A percentile compares a stretch with the other conserved stretches of the same genome.
These are phyloP conservation scores for Magnolia changhungtana DNA, from an alignment of 164 flowering plant genomes.

Conservation along the genomic window DNA sequence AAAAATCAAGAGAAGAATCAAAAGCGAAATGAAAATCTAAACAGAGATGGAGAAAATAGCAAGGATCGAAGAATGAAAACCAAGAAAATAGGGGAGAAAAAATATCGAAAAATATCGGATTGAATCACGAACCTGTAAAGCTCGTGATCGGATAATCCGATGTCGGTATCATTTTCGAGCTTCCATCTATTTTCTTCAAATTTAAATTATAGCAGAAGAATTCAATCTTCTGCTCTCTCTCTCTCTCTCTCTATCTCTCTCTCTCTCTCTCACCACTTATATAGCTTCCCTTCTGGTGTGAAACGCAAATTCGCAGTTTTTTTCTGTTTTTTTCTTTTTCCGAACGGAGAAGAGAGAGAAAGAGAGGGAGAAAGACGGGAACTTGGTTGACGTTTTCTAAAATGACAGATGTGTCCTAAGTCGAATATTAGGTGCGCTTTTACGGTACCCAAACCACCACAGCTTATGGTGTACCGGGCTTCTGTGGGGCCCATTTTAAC, in stretches of 20 bases:
- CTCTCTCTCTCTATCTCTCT: background rate
- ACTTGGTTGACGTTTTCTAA: background rate
- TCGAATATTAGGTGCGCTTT: no score
- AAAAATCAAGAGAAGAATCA: background rate
- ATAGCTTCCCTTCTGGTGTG: background rate
- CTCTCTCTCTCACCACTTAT: constrained; percentile 1
- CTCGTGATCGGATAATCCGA: constrained; percentile 4
- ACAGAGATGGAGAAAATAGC: background rate
- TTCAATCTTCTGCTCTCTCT: background rate
- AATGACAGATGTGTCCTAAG: background rate
- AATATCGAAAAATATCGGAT: background rate
- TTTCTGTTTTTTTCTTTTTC: no score
- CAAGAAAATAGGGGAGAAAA: background rate
- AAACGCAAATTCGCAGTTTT: background rate
- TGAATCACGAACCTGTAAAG: background rate
- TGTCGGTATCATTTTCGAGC: background rate
- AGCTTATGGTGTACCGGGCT: no score
- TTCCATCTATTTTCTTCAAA: constrained; percentile 1
- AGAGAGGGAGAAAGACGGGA: background rate
- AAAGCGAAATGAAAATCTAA: background rate
- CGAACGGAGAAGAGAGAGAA: background rate
- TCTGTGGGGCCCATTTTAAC: no score
- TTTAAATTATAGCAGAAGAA: background rate
- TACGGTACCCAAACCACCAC: no score
- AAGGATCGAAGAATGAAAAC: background rate